Evolutionary conservation across 306 rosid species (phyloP).

Genomic region (Begonia fuchsioides): DNA sequence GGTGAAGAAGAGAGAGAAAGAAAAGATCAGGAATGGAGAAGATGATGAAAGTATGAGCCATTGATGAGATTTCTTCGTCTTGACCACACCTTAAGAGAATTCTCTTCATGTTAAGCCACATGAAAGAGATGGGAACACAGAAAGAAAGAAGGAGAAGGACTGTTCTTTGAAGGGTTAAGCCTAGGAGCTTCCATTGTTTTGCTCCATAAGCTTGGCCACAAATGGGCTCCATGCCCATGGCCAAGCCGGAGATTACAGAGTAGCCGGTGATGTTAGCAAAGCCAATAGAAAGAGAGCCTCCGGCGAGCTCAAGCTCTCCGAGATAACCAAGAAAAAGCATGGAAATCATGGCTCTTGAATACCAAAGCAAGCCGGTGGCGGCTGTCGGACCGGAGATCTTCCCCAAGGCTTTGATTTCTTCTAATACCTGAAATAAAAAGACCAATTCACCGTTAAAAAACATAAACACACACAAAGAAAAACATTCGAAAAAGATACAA

Average conservation of each 20-base stretch:
- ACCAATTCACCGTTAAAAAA: background rate
- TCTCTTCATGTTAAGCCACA: constrained; percentile 69
- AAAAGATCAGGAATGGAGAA: constrained; percentile 81
- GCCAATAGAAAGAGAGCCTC: constrained; percentile 86
- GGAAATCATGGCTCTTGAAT: constrained; percentile 90
- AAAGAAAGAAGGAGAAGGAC: constrained; percentile 59
- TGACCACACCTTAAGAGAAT: constrained; percentile 79
- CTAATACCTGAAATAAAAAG: constrained; percentile 35
- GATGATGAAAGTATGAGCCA: constrained; percentile 61
- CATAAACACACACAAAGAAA: background rate
- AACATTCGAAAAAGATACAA: too few relatives aligned
- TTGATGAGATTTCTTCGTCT: constrained; percentile 52
- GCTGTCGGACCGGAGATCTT: constrained; percentile 80
- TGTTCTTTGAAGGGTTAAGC: constrained; percentile 71
- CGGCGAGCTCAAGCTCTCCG: constrained; percentile 82
- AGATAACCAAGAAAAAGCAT: constrained; percentile 89
- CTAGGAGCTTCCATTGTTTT: constrained; percentile 57
- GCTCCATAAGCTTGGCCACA: constrained; percentile 97
- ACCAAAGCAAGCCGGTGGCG: constrained; percentile 53
- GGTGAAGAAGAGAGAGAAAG: constrained; percentile 82
- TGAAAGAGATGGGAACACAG: constrained; percentile 64
- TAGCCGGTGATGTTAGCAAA: constrained; percentile 96
- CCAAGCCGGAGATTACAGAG: constrained; percentile 87
- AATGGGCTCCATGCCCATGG: constrained; percentile 99
- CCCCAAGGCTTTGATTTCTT: constrained; percentile 69